phyloP scores from a whole-genome alignment of 176 grass and related monocot genomes.

The Cocos nucifera region DNA sequence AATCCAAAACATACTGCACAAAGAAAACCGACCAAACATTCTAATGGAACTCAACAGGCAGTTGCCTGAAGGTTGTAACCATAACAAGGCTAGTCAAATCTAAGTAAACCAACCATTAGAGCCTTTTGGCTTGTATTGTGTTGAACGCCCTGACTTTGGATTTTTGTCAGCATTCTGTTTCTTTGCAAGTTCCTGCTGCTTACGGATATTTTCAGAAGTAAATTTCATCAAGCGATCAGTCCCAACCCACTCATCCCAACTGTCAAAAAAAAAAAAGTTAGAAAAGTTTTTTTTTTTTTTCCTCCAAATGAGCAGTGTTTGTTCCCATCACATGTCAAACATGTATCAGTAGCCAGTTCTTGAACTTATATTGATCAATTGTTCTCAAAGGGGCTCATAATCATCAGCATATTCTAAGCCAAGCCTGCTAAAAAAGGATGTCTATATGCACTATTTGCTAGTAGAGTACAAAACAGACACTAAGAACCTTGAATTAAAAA shows the following conservation, averaged over 20 bases:
- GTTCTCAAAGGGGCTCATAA: too few relatives aligned
- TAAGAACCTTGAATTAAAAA: too few relatives aligned
- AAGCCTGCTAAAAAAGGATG: too few relatives aligned
- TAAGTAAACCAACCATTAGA: conserved; percentile 31
- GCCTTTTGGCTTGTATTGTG: conserved; percentile 65
- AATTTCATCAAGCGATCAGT: conserved; percentile 69
- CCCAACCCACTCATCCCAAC: conserved; percentile 93
- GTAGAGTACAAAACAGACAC: too few relatives aligned
- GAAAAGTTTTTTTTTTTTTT: background rate
- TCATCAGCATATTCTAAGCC: too few relatives aligned
- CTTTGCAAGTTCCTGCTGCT: conserved; percentile 73
- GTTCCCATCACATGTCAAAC: too few relatives aligned
- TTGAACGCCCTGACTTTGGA: conserved; percentile 57
- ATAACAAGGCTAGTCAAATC: background rate
- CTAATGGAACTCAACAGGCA: background rate
- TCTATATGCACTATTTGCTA: too few relatives aligned
- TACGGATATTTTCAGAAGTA: conserved; percentile 59
- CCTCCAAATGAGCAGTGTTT: too few relatives aligned
- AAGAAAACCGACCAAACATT: background rate
- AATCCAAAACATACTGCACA: too few relatives aligned
- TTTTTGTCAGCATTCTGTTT: conserved; percentile 57
- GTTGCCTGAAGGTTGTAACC: background rate
- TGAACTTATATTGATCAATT: too few relatives aligned
- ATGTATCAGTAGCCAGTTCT: too few relatives aligned
- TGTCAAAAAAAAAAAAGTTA: conserved; percentile 23